phyloP scores from a whole-genome alignment of 2,329 filamentous ascomycete genomes.

The Huntiella savannae region DNA sequence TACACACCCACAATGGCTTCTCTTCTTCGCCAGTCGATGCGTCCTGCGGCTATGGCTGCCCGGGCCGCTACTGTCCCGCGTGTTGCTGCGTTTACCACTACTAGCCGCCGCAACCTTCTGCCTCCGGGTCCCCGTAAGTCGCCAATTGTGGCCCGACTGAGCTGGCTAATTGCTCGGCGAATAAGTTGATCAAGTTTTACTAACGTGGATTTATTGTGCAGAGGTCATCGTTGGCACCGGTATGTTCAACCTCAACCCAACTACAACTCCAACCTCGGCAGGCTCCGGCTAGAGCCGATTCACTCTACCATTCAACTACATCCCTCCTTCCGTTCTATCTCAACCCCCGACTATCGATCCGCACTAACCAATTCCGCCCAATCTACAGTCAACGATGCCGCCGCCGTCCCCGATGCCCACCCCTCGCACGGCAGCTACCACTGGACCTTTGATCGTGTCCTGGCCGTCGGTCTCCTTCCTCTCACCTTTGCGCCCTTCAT shows the following conservation, averaged over 20 bases:
- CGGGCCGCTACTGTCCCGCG: constrained; percentile 19
- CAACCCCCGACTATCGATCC: not conserved
- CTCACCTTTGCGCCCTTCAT: constrained; percentile 83
- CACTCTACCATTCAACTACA: too few relatives aligned
- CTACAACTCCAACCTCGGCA: not conserved
- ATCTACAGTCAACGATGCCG: constrained; percentile 63
- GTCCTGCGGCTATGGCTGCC: constrained; percentile 21
- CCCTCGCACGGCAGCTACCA: constrained; percentile 89
- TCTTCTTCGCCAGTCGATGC: constrained; percentile 33
- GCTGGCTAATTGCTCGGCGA: constrained; percentile 49
- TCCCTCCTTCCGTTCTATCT: not conserved
- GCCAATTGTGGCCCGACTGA: constrained; percentile 31
- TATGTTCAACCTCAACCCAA: constrained; percentile 23
- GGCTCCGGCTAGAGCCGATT: not conserved
- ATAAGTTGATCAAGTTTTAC: constrained; percentile 15
- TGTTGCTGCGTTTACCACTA: constrained; percentile 73
- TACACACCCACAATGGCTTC: constrained; percentile 29
- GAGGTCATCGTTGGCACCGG: constrained; percentile 58
- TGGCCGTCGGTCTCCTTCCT: constrained; percentile 67
- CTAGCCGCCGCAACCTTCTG: constrained; percentile 54
- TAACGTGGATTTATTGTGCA: constrained; percentile 26
- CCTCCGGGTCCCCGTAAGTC: constrained; percentile 67
- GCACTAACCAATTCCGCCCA: not conserved
- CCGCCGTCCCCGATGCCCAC: constrained; percentile 48
- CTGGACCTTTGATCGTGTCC: constrained; percentile 85